Percentiles rank a stretch among this genome's conserved stretches.
phyloP scores from a whole-genome alignment of 208 protist species.

The Leishmania mexicana region DNA sequence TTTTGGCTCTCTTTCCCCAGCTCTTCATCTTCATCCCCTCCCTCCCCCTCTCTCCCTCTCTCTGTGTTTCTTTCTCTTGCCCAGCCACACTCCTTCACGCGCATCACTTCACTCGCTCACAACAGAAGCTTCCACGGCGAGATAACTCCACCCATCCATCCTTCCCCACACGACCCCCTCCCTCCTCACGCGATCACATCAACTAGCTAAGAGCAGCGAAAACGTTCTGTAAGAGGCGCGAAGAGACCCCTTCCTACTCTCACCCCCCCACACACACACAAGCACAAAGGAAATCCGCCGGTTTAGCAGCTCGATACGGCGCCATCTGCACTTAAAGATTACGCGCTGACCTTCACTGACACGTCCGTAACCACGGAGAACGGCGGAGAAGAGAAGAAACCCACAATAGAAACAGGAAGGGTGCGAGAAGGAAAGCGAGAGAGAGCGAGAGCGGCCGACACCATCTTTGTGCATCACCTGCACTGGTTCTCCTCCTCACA shows the following conservation, averaged over 20 bases:
- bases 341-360: background rate
- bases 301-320: background rate
- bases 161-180: background rate
- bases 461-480: background rate
- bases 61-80: background rate
- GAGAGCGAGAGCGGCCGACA: background rate
- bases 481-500: background rate
- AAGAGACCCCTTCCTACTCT: background rate
- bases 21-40: background rate
- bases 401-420: background rate
- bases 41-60: background rate
- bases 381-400: background rate
- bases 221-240: background rate
- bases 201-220: slow-evolving; percentile 1
- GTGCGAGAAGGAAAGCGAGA: background rate
- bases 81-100: background rate
- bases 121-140: background rate
- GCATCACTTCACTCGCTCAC: background rate
- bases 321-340: background rate
- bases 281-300: background rate
- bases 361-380: background rate
- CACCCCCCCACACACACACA: background rate
- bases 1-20: background rate
- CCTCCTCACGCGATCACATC: background rate
- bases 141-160: background rate